Base-by-base conservation (phyloP, 169 alveolate genomes). In the Cryptosporidium canis region DNA sequence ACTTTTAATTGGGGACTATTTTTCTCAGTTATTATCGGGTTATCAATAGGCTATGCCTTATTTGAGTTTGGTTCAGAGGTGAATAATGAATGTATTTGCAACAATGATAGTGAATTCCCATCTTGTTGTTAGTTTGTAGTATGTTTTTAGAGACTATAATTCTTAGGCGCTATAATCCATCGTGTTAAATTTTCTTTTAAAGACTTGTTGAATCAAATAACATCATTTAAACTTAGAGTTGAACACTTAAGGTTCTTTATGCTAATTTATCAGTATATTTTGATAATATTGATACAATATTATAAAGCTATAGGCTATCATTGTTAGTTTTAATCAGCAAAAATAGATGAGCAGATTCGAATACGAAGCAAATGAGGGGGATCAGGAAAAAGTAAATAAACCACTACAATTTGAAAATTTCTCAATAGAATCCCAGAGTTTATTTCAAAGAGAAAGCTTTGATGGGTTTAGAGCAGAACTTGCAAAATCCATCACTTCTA, bases 391-490 rank as follows among this genome's bases (percentile, higher is more conserved):
- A 43, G n/a, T 61, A 43, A 66, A 39, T 39, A 55, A 77, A 61
- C 41, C 66, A 7, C 24, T 55, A 16, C 87, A 77, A 39, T 94
- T 83, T 83, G 96, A 94, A 91, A 92, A 94, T 66, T 82, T 96
- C 66, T 85, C 95, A 41, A 91, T 95, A 44, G 98, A 96, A 92
- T 92, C 92, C 91, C 92, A 94, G 91, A 93, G 90, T 77, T 92
- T 96, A 39, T 91, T 95, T 24, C 93, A 95, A 12, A 96, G 94
- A 90, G 98, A 96, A 85, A 94, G 92, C 67, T 96, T 93, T 72
- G 98, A 96, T 91, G 98, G 98, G 3, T 94, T 96, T 92, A 90
- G 98, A 51, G 92, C 96, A 51, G 98, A 96, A 84, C 95, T 96
- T 0, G 96, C 94, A 33, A 94, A 96, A 83, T 92, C 90, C 44